phyloP scores from a whole-genome alignment of 306 rosid genomes.

The Quercus ilex region DNA sequence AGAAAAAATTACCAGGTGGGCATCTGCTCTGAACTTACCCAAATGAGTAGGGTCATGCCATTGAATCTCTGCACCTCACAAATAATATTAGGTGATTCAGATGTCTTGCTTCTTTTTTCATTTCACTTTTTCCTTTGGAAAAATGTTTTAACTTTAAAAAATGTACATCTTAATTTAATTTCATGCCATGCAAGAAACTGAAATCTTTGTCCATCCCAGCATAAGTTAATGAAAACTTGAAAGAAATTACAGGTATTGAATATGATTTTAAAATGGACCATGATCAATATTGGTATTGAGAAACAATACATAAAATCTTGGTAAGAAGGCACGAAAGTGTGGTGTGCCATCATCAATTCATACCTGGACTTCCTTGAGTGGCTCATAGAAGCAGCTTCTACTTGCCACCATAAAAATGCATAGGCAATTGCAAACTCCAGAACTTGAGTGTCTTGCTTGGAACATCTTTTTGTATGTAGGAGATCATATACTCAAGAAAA shows the following conservation, averaged over 20 bases:
- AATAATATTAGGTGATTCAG: too few relatives aligned
- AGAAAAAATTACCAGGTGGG: too few relatives aligned
- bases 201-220: neutral
- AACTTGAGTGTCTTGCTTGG: conserved; percentile 60
- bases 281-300: neutral
- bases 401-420: conserved; percentile 88
- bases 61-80: too few relatives aligned
- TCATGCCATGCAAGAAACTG: too few relatives aligned
- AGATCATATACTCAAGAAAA: conserved; percentile 54
- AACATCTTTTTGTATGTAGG: conserved; percentile 48
- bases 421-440: conserved; percentile 90
- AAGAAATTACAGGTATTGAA: neutral
- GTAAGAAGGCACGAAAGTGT: conserved; percentile 6
- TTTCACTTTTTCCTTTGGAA: too few relatives aligned
- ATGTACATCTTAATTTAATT: too few relatives aligned
- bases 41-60: too few relatives aligned
- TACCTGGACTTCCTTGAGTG: conserved; percentile 77
- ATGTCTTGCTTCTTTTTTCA: too few relatives aligned
- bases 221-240: neutral
- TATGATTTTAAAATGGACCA: neutral
- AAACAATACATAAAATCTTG: neutral
- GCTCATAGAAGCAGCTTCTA: conserved; percentile 83
- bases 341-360: conserved; percentile 19
- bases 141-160: too few relatives aligned
- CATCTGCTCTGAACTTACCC: too few relatives aligned